Percentiles rank a stretch among this genome's conserved stretches.
Conservation (phyloP, 768 basidiomycete species). For the Psilocybe cyanescens region DNA sequence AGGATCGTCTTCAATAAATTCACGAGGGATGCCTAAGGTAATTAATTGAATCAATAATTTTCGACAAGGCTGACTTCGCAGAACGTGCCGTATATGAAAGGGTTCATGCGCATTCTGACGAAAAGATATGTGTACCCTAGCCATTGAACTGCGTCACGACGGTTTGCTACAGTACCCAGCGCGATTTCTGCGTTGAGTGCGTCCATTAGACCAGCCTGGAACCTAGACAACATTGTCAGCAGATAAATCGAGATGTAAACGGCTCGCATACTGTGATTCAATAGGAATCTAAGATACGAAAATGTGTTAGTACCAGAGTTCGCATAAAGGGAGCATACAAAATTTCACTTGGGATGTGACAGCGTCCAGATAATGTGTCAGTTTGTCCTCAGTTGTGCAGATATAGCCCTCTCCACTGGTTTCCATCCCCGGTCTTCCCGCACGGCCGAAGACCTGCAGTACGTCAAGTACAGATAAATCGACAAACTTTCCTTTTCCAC, state of each 20-base stretch:
- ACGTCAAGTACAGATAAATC: conserved; percentile 96
- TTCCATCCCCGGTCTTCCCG: conserved; percentile 87
- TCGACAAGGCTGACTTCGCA: neutral
- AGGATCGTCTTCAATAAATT: conserved; percentile 71
- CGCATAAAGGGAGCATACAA: conserved; percentile 15
- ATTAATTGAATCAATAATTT: neutral
- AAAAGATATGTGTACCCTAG: conserved; percentile 96
- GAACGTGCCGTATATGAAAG: conserved; percentile 74
- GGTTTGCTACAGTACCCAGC: conserved; percentile 89
- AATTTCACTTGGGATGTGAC: conserved; percentile 77
- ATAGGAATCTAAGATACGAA: conserved; percentile 75
- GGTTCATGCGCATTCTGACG: conserved; percentile 93
- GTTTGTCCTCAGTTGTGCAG: conserved; percentile 92
- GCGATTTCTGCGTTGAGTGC: conserved; percentile 95
- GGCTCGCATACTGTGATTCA: conserved; percentile 80
- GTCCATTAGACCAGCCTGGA: conserved; percentile 84
- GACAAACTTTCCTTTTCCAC: conserved; percentile 84
- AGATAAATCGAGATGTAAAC: neutral
- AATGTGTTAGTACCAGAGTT: neutral
- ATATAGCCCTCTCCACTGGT: conserved; percentile 96
- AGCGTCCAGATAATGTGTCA: conserved; percentile 87
- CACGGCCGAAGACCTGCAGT: conserved; percentile 96
- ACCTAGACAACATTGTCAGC: conserved; percentile 44
- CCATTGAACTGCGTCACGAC: conserved; percentile 90
- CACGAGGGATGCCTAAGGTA: conserved; percentile 71